These are phyloP conservation scores for Lactarius sp. DNA, from an alignment of 768 basidiomycete species.

Conservation along the genomic window DNA sequence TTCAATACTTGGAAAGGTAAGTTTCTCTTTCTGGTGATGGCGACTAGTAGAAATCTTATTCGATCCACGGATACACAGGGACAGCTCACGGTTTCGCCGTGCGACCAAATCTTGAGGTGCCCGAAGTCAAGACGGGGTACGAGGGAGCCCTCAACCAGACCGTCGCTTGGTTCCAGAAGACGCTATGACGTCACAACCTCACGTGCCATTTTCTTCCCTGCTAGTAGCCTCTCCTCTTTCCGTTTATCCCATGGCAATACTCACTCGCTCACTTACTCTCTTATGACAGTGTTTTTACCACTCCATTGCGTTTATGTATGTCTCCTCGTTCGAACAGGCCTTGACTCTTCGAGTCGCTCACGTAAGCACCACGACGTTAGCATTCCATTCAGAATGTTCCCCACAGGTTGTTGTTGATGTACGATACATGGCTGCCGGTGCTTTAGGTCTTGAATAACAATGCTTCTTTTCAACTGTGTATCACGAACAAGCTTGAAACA, in stretches of 20 bases:
- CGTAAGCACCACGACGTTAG: too few species aligned
- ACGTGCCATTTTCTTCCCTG: background rate
- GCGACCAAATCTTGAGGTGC: conserved; percentile 40
- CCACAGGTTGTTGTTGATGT: too few species aligned
- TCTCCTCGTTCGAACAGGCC: too few species aligned
- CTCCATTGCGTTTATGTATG: background rate
- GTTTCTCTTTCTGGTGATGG: background rate
- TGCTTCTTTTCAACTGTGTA: too few species aligned
- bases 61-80: conserved; percentile 31
- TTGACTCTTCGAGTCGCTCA: background rate
- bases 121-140: conserved; percentile 42
- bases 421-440: too few species aligned
- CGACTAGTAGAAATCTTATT: background rate
- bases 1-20: conserved; percentile 37
- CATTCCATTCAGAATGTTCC: too few species aligned
- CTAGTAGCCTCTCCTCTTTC: too few species aligned
- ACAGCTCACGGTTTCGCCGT: conserved; percentile 47
- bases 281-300: background rate
- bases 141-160: conserved; percentile 42
- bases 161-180: conserved; percentile 41
- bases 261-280: background rate
- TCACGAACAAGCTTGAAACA: background rate
- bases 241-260: background rate
- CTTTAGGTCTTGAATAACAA: too few species aligned
- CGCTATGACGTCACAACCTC: conserved; percentile 26